Evolutionary conservation across 768 basidiomycete genomes (phyloP).

Genomic region (Lentinula guzmanii): DNA sequence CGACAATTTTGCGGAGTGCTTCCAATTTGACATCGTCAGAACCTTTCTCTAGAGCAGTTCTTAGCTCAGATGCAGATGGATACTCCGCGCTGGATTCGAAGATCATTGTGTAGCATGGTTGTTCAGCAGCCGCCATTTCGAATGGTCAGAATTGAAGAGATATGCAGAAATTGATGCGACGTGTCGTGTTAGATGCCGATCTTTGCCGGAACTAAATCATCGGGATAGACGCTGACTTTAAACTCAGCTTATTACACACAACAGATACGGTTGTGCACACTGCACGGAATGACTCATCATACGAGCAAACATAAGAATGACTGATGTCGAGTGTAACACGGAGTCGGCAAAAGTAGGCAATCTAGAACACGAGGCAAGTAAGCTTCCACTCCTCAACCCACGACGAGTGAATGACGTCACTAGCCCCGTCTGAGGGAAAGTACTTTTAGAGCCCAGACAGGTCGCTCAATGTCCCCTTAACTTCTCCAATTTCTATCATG

Average conservation of each 20-base stretch:
- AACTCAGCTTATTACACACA: too few species aligned
- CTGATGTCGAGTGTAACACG: too few species aligned
- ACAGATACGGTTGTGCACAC: too few species aligned
- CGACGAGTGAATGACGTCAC: neutral
- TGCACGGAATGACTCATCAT: too few species aligned
- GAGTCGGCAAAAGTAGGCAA: too few species aligned
- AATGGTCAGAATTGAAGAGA: neutral
- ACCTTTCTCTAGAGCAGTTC: conserved; percentile 85
- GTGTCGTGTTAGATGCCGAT: neutral
- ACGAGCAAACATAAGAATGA: too few species aligned
- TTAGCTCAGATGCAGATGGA: conserved; percentile 77
- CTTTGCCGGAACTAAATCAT: neutral
- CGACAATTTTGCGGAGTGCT: conserved; percentile 92
- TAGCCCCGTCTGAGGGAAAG: neutral
- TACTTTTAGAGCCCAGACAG: neutral
- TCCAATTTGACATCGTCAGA: conserved; percentile 96
- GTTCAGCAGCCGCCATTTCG: conserved; percentile 37
- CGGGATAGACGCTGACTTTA: too few species aligned
- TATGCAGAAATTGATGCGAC: neutral
- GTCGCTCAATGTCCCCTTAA: neutral
- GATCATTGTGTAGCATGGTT: conserved; percentile 74
- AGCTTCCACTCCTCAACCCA: neutral
- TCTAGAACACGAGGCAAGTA: too few species aligned
- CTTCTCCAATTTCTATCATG: neutral
- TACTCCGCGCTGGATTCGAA: conserved; percentile 68